These are phyloP conservation scores for Lactarius sp. DNA, from an alignment of 768 basidiomycete species.

Conservation along the genomic window DNA sequence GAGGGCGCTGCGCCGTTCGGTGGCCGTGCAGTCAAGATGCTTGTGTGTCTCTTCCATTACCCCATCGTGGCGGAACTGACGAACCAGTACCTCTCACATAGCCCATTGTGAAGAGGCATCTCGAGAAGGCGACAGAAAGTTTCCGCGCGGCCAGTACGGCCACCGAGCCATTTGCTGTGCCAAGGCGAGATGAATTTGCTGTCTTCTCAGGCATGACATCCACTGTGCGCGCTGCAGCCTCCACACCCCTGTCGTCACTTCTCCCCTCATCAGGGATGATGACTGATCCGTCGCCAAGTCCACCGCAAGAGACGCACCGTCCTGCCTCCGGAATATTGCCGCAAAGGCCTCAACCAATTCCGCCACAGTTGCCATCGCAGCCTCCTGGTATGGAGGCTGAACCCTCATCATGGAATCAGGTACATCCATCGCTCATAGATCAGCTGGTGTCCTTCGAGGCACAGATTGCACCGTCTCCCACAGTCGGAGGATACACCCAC, in stretches of 20 bases:
- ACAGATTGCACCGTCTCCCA: conserved; percentile 26
- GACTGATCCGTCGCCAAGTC: conserved; percentile 14
- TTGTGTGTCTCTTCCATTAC: conserved; percentile 39
- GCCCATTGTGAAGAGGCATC: conserved; percentile 63
- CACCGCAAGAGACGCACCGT: background rate
- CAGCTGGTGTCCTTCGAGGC: conserved; percentile 32
- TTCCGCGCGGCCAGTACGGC: conserved; percentile 44
- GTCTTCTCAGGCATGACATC: conserved; percentile 76
- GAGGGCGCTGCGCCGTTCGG: conserved; percentile 56
- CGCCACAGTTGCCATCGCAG: background rate
- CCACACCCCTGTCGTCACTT: conserved; percentile 17
- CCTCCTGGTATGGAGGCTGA: background rate
- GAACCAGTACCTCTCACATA: conserved; percentile 27
- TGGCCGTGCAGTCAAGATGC: conserved; percentile 64
- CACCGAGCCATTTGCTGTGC: conserved; percentile 59
- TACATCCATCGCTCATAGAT: conserved; percentile 34
- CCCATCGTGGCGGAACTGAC: background rate
- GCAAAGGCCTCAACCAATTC: background rate
- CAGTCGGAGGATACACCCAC: conserved; percentile 22
- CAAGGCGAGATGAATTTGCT: conserved; percentile 59
- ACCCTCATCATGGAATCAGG: conserved; percentile 16
- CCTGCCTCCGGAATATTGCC: background rate
- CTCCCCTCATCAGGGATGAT: conserved; percentile 22
- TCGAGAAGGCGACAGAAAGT: conserved; percentile 42
- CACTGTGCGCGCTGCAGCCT: conserved; percentile 48